Evolutionary conservation across 106 monocot genomes (phyloP).

Genomic region (Phalaenopsis equestris): DNA sequence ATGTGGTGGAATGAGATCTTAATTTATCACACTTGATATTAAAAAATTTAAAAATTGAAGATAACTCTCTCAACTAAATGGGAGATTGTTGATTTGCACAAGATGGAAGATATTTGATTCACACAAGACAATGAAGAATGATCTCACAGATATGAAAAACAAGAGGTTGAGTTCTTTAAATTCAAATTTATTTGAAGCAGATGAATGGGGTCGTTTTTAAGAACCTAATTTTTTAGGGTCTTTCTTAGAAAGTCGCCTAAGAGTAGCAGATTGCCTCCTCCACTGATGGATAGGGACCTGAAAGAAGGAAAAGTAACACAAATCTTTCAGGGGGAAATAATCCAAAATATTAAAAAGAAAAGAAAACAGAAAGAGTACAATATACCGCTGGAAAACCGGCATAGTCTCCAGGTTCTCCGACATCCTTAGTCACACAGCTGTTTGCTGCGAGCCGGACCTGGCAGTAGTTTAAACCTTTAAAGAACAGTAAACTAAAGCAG

Average conservation of each 20-base stretch:
- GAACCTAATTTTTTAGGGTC: neutral
- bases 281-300: constrained; percentile 4
- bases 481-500: neutral
- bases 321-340: neutral
- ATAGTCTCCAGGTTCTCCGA: constrained; percentile 78
- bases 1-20: too few species aligned
- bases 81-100: too few species aligned
- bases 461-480: neutral
- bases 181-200: too few species aligned
- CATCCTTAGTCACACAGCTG: constrained; percentile 78
- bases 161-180: too few species aligned
- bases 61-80: too few species aligned
- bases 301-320: neutral
- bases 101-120: too few species aligned
- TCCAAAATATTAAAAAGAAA: neutral
- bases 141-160: too few species aligned
- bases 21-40: too few species aligned
- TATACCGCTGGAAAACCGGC: constrained; percentile 91
- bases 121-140: too few species aligned
- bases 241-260: neutral
- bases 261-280: constrained; percentile 1
- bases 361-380: neutral
- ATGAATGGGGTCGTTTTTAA: neutral
- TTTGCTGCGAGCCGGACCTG: constrained; percentile 91
- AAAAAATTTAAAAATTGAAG: too few species aligned